phyloP scores from a whole-genome alignment of 306 rosid genomes.

The Trifolium subterraneum region DNA sequence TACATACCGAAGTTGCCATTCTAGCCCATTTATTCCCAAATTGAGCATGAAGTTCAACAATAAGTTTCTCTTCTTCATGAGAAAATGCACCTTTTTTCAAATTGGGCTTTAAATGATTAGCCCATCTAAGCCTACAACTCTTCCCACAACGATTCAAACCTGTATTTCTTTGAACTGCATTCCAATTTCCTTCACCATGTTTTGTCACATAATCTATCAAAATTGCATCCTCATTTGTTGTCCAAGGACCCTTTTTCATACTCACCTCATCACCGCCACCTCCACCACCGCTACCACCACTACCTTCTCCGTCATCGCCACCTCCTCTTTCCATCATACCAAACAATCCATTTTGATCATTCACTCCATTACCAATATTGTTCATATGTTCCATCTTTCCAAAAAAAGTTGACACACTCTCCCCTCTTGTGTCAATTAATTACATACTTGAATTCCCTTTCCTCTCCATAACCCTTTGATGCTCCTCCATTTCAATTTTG shows the following conservation, averaged over 20 bases:
- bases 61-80: slow-evolving; percentile 75
- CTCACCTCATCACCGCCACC: slow-evolving; percentile 30
- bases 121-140: slow-evolving; percentile 96
- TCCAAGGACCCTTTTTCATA: slow-evolving; percentile 92
- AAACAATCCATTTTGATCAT: slow-evolving; percentile 38
- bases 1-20: slow-evolving; percentile 81
- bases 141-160: slow-evolving; percentile 87
- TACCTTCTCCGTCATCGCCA: not conserved
- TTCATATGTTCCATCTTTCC: slow-evolving; percentile 35
- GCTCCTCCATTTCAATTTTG: too few relatives aligned
- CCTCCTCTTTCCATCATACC: slow-evolving; percentile 2
- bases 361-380: slow-evolving; percentile 12
- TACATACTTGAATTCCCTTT: too few relatives aligned
- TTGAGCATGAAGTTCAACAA: slow-evolving; percentile 76
- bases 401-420: not conserved
- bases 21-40: slow-evolving; percentile 96
- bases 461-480: too few relatives aligned
- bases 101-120: slow-evolving; percentile 84
- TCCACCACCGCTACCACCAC: slow-evolving; percentile 8
- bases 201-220: slow-evolving; percentile 76
- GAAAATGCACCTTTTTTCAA: slow-evolving; percentile 82
- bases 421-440: not conserved
- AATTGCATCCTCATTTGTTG: slow-evolving; percentile 73
- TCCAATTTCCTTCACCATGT: slow-evolving; percentile 96
- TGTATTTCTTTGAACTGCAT: slow-evolving; percentile 69